Base-by-base conservation (phyloP, 2,329 filamentous ascomycete genomes). In the Helotiales sp. region DNA sequence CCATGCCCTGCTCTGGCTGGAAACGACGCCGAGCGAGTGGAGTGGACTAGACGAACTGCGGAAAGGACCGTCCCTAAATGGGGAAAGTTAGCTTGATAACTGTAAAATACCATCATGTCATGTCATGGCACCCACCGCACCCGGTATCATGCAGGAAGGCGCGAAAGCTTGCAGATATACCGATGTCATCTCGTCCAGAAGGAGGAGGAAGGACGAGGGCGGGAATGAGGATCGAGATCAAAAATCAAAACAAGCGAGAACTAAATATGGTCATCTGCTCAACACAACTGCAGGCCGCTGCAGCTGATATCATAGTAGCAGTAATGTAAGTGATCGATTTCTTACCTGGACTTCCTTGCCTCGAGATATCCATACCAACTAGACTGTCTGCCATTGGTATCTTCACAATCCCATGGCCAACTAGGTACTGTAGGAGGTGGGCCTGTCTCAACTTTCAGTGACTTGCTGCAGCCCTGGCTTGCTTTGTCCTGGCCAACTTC, bases 41-140 rank as follows among this genome's bases (percentile, higher is more conserved):
- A 6, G n/a, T 13, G 20, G 6, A 30, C 49, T 11, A 57, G 22
- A 40, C 30, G 52, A 7, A 43, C 13, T 26, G 54, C 54, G 32
- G 54, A 28, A 58, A 58, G 54, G 32, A 58, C 32, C 54, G 54
- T 58, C 54, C 54, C 54, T 58, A 43, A 22, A 40, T 40, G 30
- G 32, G 54, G 6, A 58, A 40, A n/a, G 32, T 40, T 40, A 43
- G 20, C 17, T n/a, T n/a, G n/a, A n/a, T 17, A 58, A 58, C 3
- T 32, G 50, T 34, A 7, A 54, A 34, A 45, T 45, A 6, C 40
- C 8, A n/a, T 43, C 40, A 20, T 32, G 13, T 17, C 28, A 34
- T 54, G 50, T n/a, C n/a, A n/a, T n/a, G n/a, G n/a, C n/a, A n/a
- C n/a, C n/a, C n/a, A n/a, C n/a, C n/a, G 22, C 47, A 28, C 24